Conservation (phyloP, 495 filamentous ascomycete species). For the Hypoxylon lienhwacheense region DNA sequence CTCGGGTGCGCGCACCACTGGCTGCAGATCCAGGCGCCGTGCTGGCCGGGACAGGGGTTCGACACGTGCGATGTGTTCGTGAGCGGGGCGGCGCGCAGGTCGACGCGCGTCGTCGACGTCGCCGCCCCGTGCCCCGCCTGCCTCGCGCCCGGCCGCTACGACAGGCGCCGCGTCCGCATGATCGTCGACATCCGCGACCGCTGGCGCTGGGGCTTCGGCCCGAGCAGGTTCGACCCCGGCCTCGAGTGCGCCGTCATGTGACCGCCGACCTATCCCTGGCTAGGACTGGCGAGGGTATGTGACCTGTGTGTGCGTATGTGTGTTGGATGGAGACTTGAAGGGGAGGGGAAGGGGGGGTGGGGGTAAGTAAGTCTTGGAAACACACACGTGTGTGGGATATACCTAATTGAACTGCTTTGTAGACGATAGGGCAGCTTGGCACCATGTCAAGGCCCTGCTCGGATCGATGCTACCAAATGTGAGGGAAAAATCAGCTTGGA, state of each 20-base stretch:
- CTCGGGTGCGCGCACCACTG: constrained; percentile 46
- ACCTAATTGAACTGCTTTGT: too few species aligned
- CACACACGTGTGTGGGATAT: too few species aligned
- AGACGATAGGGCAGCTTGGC: too few species aligned
- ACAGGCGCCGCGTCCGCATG: constrained; percentile 43
- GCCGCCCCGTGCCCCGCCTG: constrained; percentile 31
- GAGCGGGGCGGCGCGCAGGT: constrained; percentile 33
- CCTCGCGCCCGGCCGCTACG: constrained; percentile 37
- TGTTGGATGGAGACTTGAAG: neutral
- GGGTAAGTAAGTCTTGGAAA: neutral
- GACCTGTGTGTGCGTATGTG: too few species aligned
- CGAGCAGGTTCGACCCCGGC: constrained; percentile 40
- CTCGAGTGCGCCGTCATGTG: constrained; percentile 46
- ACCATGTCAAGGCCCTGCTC: too few species aligned
- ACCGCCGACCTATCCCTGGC: constrained; percentile 12
- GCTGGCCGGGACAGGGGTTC: constrained; percentile 44
- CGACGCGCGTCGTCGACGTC: constrained; percentile 14
- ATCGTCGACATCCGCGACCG: constrained; percentile 34
- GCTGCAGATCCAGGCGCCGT: constrained; percentile 40
- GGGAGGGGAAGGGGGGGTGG: neutral
- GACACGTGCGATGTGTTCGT: constrained; percentile 39
- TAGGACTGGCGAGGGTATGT: too few species aligned
- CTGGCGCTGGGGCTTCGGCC: constrained; percentile 44
- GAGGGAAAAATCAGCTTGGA: too few species aligned
- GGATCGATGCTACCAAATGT: too few species aligned